Evolutionary conservation across 352 stramenopile genomes (phyloP), one percentile per base, ranked within the genome.

Genomic region (Phytophthora kernoviae): DNA sequence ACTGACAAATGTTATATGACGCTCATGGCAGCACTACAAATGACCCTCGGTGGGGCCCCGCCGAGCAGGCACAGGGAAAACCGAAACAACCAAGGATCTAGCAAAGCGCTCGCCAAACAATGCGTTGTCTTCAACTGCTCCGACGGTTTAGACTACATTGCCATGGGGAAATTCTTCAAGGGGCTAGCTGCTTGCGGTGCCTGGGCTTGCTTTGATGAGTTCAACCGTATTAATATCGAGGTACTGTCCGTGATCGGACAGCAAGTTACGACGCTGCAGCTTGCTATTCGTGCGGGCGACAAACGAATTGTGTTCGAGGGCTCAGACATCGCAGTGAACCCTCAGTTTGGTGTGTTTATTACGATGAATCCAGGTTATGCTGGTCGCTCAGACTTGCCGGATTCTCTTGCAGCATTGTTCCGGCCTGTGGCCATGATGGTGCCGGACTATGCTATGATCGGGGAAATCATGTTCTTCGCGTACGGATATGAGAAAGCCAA

Each of bases 341-440:
- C 85, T 10, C 87, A 98, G 54, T 98, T 98, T 55, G 92, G 88
- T 1, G 91, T 98, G 4, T 98, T 97, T 58, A 98, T 98, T 58
- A 98, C 94, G 0, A 98, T 98, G 94, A 98, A 98, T 70, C 94
- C 94, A 2, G 94, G 87, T 5, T 98, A 98, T 62, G 96, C 96
- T 15, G 96, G 96, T 10, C 90, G 96, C 5, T 97, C 91, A 0
- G 96, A 98, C 50, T 73, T 98, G 9, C 96, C 96, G 0, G 96
- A 98, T 63, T 98, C 98, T 14, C 77, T 98, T 4, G 94, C 97
- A 30, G 96, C 94, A 8, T 62, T 98, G 2, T 98, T 98, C 58
- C 84, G 96, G 18, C 96, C 96, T 0, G 96, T 98, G 21, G 96
- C 96, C 4, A 98, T 98, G 96, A 99, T 98, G 96, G 94, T 98